A percentile compares a stretch with the other conserved stretches of the same genome.
phyloP scores from a whole-genome alignment of 768 basidiomycete species.

The Psilocybe cyanescens region DNA sequence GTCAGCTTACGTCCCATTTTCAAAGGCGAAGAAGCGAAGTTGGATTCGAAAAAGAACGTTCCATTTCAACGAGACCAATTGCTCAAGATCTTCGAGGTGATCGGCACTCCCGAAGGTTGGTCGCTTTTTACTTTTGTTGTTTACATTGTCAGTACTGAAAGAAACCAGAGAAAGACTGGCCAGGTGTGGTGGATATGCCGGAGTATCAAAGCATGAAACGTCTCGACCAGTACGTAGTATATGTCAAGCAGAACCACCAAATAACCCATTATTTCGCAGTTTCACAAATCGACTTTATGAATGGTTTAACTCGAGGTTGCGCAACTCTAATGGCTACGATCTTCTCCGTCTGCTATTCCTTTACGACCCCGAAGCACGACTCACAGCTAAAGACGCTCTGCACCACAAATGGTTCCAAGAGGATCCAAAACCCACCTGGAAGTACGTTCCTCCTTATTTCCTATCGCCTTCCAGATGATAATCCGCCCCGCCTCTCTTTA shows the following conservation, averaged over 20 bases:
- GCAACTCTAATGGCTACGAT: slow-evolving; percentile 70
- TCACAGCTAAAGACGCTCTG: slow-evolving; percentile 83
- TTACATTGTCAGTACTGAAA: neutral
- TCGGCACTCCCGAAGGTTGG: slow-evolving; percentile 88
- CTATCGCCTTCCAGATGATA: slow-evolving; percentile 1
- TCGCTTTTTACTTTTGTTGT: slow-evolving; percentile 3
- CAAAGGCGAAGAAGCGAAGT: slow-evolving; percentile 98
- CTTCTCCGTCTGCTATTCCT: slow-evolving; percentile 85
- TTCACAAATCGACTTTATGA: slow-evolving; percentile 62
- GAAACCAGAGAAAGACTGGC: slow-evolving; percentile 81
- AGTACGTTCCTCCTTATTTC: slow-evolving; percentile 55
- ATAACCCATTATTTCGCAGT: slow-evolving; percentile 11
- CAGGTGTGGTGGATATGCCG: slow-evolving; percentile 81
- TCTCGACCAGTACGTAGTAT: slow-evolving; percentile 64
- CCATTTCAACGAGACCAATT: slow-evolving; percentile 97
- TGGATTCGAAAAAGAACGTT: slow-evolving; percentile 94
- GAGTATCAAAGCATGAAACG: slow-evolving; percentile 86
- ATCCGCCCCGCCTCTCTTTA: slow-evolving; percentile 28
- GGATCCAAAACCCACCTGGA: slow-evolving; percentile 82
- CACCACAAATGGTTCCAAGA: slow-evolving; percentile 92
- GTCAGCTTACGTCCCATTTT: slow-evolving; percentile 95
- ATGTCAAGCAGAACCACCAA: neutral
- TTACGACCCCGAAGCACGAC: slow-evolving; percentile 87
- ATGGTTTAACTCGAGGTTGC: slow-evolving; percentile 77
- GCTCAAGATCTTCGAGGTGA: slow-evolving; percentile 92